phyloP scores from a whole-genome alignment of 495 filamentous ascomycete genomes.

The Penicillium bialowiezense region DNA sequence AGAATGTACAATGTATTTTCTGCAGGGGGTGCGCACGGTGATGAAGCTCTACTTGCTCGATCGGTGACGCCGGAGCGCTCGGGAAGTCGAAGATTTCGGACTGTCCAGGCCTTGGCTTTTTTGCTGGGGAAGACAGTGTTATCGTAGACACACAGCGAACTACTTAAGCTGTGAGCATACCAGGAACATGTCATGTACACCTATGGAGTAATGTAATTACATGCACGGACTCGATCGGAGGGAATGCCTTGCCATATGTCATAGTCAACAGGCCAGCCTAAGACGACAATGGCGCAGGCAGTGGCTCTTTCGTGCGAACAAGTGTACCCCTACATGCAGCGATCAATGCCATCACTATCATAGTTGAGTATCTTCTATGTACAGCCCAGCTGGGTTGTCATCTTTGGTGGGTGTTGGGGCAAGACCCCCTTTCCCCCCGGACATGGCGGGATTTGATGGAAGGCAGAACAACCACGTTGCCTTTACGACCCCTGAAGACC shows the following conservation, averaged over 20 bases:
- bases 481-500: slow-evolving; percentile 14
- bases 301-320: background rate
- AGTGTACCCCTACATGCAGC: background rate
- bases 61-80: slow-evolving; percentile 4
- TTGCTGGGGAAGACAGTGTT: background rate
- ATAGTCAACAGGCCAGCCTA: background rate
- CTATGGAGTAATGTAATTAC: background rate
- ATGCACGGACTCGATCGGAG: slow-evolving; percentile 12
- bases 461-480: slow-evolving; percentile 26
- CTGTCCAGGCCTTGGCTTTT: slow-evolving; percentile 4
- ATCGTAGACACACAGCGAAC: background rate
- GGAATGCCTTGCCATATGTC: background rate
- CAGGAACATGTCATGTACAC: background rate
- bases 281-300: background rate
- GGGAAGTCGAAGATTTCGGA: slow-evolving; percentile 18
- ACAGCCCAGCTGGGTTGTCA: background rate
- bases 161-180: background rate
- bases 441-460: slow-evolving; percentile 11
- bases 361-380: background rate
- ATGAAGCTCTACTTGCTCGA: slow-evolving; percentile 12
- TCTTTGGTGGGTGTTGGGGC: slow-evolving; percentile 6
- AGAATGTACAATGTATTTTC: background rate
- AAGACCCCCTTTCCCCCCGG: slow-evolving; percentile 8
- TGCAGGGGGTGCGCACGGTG: slow-evolving; percentile 1
- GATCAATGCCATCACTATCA: background rate